Conservation (phyloP, 2,329 filamentous ascomycete species). For the Cladosporium sp. region DNA sequence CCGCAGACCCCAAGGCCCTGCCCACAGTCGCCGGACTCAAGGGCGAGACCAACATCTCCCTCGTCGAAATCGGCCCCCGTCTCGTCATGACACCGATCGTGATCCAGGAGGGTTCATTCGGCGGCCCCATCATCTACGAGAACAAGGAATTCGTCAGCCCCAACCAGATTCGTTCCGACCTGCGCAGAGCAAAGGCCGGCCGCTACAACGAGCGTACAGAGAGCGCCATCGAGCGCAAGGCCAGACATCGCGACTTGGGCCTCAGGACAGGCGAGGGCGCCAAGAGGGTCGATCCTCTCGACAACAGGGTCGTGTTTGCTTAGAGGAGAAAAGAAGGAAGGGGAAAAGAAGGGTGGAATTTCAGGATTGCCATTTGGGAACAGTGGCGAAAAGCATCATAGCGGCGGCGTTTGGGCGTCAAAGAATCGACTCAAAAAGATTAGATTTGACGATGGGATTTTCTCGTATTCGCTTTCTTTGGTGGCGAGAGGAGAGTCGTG, state of each 20-base stretch:
- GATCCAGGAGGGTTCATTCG: slow-evolving; percentile 92
- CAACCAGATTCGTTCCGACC: slow-evolving; percentile 86
- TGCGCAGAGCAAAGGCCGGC: slow-evolving; percentile 72
- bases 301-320: slow-evolving; percentile 74
- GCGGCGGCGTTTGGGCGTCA: slow-evolving; percentile 19
- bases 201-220: slow-evolving; percentile 77
- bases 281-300: slow-evolving; percentile 67
- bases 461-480: not conserved
- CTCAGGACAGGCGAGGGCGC: slow-evolving; percentile 67
- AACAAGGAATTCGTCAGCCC: slow-evolving; percentile 97
- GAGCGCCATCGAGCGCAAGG: slow-evolving; percentile 67
- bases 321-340: slow-evolving; percentile 44
- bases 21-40: slow-evolving; percentile 42
- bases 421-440: not conserved
- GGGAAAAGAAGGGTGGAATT: not conserved
- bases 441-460: not conserved
- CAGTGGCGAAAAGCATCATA: slow-evolving; percentile 15
- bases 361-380: not conserved
- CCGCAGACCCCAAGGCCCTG: slow-evolving; percentile 42
- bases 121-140: slow-evolving; percentile 95
- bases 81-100: slow-evolving; percentile 93
- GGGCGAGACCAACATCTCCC: slow-evolving; percentile 70
- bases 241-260: slow-evolving; percentile 75
- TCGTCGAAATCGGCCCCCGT: slow-evolving; percentile 91
- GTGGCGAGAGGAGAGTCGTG: not conserved